Base-by-base conservation (phyloP, 2,329 filamentous ascomycete species). In the Aspergillus amoenus region DNA sequence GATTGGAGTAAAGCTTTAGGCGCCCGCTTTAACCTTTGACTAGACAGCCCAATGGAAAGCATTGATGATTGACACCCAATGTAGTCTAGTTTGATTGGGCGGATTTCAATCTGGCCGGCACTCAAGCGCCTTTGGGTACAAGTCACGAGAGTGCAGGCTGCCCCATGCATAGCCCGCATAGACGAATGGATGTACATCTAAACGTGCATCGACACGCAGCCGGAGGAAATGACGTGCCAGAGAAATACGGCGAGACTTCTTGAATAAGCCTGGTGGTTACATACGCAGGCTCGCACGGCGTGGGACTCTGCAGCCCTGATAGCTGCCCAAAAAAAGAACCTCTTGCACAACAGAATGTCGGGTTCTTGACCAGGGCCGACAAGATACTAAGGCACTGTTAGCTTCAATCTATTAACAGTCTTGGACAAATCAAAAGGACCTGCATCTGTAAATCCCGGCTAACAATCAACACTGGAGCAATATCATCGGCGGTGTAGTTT, bases 261-360 rank as follows among this genome's bases (percentile, higher is more conserved):
- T 39, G 50, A 50, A 56, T 56, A 56, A 55, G 44, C 48, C 45
- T 13, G 18, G 44, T 49, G 56, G 56, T 61, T 55, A 54, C 50
- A 57, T 56, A 44, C 55, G 41, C 57, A 58, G 64, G 55, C 60
- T 65, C 60, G 60, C 64, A 65, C 64, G 21, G 54, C 61, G 57
- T 50, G 60, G 61, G 59, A 63, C 61, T 62, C 61, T 60, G 59
- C 61, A 61, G 59, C 57, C 56, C 60, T 46, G 47, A 59, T 67
- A 60, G 65, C 60, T 66, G 64, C 64, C 64, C 65, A 65, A 66
- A 61, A 53, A 57, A 61, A 59, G 56, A 61, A 58, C 49, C 53
- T 53, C 47, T 59, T 57, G 56, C 59, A 54, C 45, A 40, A 54
- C 55, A 49, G 57, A 61, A 55, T 58, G 49, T 48, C 57, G 59